Base-by-base conservation (phyloP, 495 filamentous ascomycete species). In the Neurospora tetraspora region DNA sequence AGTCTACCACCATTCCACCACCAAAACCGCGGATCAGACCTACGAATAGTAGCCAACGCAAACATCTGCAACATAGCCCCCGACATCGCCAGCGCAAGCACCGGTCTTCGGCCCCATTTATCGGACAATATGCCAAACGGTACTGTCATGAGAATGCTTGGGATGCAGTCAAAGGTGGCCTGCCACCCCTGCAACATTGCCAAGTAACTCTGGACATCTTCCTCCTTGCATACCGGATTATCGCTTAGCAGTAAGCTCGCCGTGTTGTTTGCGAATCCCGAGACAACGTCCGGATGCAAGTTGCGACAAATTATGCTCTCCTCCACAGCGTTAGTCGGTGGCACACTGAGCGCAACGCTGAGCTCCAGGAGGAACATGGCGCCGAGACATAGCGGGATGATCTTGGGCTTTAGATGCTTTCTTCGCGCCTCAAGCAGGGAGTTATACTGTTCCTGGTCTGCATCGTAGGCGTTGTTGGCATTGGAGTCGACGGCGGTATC, bases 101-200 rank as follows among this genome's bases (percentile, higher is more conserved):
- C 76, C 16, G 79, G 78, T 71, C 71, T 69, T 14, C 80, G 73
- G 14, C 81, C 81, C 75, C 77, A 79, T 37, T 75, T 73, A 69
- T 82, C 81, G n/a, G 79, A 80, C 39, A 82, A 20, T 10, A 82
- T 75, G 1, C 81, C 81, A 16, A 74, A 82, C 9, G 81, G 79
- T 31, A 82, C 72, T 10, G 78, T 70, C 2, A 53, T 65, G 3
- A 81, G 4, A 2, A 82, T 69, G 12, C 80, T 77, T 9, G 79
- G 75, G 11, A 82, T 43, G n/a, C 71, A 71, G 12, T 81, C 78
- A 39, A 80, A 76, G 3, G 79, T 78, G 6, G 20, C 42, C 14
- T 14, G 10, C 81, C 81, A 81, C 5, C 78, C 80, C 5, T 76
- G 73, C 43, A 82, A 68, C 80, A 80, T 80, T 43, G 79, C 81